Conservation (phyloP, 768 basidiomycete species). For the Mycena polygramma region DNA sequence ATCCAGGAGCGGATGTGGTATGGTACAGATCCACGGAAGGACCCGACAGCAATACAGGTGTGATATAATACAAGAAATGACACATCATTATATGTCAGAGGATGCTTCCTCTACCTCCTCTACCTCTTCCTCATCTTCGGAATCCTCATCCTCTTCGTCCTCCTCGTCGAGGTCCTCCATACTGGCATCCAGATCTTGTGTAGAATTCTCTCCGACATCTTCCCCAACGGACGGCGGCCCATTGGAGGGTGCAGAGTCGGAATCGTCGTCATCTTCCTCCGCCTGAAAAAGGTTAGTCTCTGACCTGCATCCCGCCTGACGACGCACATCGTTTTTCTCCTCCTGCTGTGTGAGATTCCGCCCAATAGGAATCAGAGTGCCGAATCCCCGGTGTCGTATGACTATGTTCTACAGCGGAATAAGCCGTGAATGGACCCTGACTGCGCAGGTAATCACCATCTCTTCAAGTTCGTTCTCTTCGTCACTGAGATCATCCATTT, state of each 20-base stretch:
- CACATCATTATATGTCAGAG: slow-evolving; percentile 31
- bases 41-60: background rate
- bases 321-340: slow-evolving; percentile 85
- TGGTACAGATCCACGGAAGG: background rate
- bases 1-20: too few species aligned
- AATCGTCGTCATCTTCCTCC: slow-evolving; percentile 65
- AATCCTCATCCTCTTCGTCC: slow-evolving; percentile 51
- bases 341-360: slow-evolving; percentile 80
- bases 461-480: slow-evolving; percentile 89
- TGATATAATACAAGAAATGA: slow-evolving; percentile 6
- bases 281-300: slow-evolving; percentile 46
- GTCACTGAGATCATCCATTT: slow-evolving; percentile 88
- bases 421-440: slow-evolving; percentile 16
- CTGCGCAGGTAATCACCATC: slow-evolving; percentile 57
- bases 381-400: slow-evolving; percentile 76
- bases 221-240: slow-evolving; percentile 58
- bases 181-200: slow-evolving; percentile 71
- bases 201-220: slow-evolving; percentile 65
- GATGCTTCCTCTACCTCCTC: slow-evolving; percentile 43
- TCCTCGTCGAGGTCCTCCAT: slow-evolving; percentile 71
- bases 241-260: slow-evolving; percentile 56
- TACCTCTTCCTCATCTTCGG: slow-evolving; percentile 59
- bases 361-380: slow-evolving; percentile 80
- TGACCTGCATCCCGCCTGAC: background rate
- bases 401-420: slow-evolving; percentile 60